Conservation (phyloP, 2,329 filamentous ascomycete genomes). For the Phyllosticta citriasiana region DNA sequence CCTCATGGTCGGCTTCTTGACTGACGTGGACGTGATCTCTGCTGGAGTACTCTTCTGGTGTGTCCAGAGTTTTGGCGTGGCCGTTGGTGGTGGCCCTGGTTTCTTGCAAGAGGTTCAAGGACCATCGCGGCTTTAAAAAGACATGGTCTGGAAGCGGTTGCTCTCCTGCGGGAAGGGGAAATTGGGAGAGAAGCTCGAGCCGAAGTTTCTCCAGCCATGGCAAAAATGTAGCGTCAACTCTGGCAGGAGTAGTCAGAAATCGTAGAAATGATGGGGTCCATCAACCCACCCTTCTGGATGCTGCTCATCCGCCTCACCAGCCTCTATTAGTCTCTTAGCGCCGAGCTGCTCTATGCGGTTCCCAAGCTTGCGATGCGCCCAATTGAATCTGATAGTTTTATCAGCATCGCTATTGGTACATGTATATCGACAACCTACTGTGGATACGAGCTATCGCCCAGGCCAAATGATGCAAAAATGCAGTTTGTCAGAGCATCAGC, state of each 20-base stretch:
- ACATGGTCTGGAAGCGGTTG: conserved; percentile 63
- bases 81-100: neutral
- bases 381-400: conserved; percentile 62
- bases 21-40: conserved; percentile 2
- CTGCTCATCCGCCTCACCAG: conserved; percentile 86
- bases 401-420: neutral
- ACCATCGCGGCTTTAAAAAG: conserved; percentile 67
- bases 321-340: conserved; percentile 62
- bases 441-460: conserved; percentile 89
- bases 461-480: conserved; percentile 74
- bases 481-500: conserved; percentile 58
- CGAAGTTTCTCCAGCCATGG: conserved; percentile 65
- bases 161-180: conserved; percentile 58
- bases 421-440: conserved; percentile 48
- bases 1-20: conserved; percentile 22
- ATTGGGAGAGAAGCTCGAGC: conserved; percentile 53
- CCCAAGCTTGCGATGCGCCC: conserved; percentile 78
- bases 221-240: conserved; percentile 71
- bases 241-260: neutral
- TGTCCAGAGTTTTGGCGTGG: neutral
- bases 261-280: conserved; percentile 1
- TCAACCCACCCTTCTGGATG: conserved; percentile 75
- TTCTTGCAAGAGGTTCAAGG: conserved; percentile 34
- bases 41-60: neutral
- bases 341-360: conserved; percentile 78